Percentiles rank a stretch among this genome's conserved stretches.
phyloP scores from a whole-genome alignment of 2,329 filamentous ascomycete genomes.

The Trichoderma pleuroti region DNA sequence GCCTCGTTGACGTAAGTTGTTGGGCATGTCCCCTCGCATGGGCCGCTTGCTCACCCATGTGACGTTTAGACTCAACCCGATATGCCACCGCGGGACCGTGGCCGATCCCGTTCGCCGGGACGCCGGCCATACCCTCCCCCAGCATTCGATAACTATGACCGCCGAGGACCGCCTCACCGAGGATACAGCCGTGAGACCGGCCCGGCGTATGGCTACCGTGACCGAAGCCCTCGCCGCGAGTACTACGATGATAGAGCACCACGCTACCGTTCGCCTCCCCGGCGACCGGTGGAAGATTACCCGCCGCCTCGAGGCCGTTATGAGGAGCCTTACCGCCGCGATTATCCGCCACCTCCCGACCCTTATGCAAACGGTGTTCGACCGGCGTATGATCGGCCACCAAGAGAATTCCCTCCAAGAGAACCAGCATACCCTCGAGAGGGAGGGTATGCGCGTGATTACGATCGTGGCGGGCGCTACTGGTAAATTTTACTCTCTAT shows the following conservation, averaged over 20 bases:
- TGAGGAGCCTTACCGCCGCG: conserved; percentile 73
- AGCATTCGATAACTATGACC: conserved; percentile 75
- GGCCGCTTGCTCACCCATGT: conserved; percentile 9
- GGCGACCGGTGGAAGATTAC: conserved; percentile 76
- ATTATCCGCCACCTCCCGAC: conserved; percentile 63
- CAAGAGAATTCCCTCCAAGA: conserved; percentile 49
- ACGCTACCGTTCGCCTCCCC: conserved; percentile 75
- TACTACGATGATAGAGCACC: conserved; percentile 84
- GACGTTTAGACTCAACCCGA: conserved; percentile 71
- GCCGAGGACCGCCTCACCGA: conserved; percentile 70
- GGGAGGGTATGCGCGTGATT: conserved; percentile 44
- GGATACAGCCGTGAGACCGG: conserved; percentile 69
- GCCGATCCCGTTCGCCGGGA: conserved; percentile 74
- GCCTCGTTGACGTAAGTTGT: conserved; percentile 75
- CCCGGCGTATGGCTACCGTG: conserved; percentile 75
- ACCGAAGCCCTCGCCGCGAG: conserved; percentile 78
- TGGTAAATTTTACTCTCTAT: conserved; percentile 41
- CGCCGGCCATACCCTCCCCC: conserved; percentile 61
- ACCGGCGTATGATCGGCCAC: conserved; percentile 52
- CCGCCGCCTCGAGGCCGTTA: conserved; percentile 64
- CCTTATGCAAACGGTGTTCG: conserved; percentile 56
- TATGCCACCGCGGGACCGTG: conserved; percentile 59
- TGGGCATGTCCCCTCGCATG: not conserved
- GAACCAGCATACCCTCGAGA: conserved; percentile 40
- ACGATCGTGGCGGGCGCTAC: conserved; percentile 49